Base-by-base conservation (phyloP, 345 rosid genomes). In the Clarkia xantiana region DNA sequence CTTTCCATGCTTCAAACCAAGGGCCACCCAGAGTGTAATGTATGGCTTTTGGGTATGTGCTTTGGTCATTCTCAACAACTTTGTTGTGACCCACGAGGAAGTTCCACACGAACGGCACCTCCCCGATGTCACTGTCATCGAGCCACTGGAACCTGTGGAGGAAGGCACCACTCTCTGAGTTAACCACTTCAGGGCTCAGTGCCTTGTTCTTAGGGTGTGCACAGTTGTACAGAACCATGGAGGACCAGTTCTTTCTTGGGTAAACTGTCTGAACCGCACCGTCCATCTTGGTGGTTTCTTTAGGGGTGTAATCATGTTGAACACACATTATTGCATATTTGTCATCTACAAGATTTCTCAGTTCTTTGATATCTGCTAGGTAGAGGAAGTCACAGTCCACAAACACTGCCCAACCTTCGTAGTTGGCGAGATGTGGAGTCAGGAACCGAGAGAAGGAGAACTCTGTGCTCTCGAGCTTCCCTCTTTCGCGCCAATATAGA, bases 81-180 rank as follows among this genome's bases (percentile, higher is more conserved):
- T 51, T 74, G 66, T 91, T 91, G 51, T 91, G 98, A 0, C 98
- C 98, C 71, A 86, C 98, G 1, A 91, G 96, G 20, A 86, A 91
- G 58, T 91, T 91, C 98, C 98, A 91, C 0, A 79, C 81, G 60
- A 75, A 84, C 0, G 98, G 85, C 54, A 91, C 44, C 3, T 88
- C 80, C 2, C 98, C 98, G 19, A 91, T 91, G 22, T 91, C 96
- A 39, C 68, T 69, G 46, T 90, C 97, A 49, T 75, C 77, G 0
- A 90, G 89, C 97, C 97, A 90, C 74, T 86, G 94, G 66, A 91
- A 91, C 80, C 98, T 75, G 52, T 86, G 98, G 17, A 86, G 91
- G 49, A 76, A 91, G 6, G 98, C 93, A 49, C 98, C 98, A 0
- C 84, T 70, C 63, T 81, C 81, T 0, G 70, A 60, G n/a, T 78